Conservation (phyloP, 352 stramenopile species). For the Plasmopara muralis region DNA sequence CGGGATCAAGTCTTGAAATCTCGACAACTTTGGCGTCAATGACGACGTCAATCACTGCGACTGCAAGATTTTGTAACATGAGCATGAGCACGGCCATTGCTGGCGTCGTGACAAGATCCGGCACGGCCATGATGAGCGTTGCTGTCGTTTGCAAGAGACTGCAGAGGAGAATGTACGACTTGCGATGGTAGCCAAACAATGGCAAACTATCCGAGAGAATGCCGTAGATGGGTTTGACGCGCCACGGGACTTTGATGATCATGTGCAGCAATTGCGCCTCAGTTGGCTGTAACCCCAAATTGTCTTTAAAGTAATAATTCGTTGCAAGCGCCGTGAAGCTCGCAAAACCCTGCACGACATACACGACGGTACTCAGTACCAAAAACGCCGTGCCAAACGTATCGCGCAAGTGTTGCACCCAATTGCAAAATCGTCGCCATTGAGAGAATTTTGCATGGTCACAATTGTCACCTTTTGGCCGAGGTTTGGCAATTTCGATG, state of each 20-base stretch:
- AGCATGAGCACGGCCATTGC: conserved; percentile 47
- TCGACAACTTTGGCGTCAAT: conserved; percentile 95
- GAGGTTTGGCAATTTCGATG: conserved; percentile 5
- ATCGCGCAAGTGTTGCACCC: conserved; percentile 41
- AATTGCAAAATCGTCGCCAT: conserved; percentile 34
- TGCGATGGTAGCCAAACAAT: conserved; percentile 91
- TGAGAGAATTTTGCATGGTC: conserved; percentile 16
- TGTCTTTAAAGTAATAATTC: conserved; percentile 97
- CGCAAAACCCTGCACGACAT: conserved; percentile 92
- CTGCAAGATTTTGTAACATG: conserved; percentile 83
- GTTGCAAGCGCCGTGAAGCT: conserved; percentile 89
- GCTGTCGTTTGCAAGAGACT: conserved; percentile 59
- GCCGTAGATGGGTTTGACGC: conserved; percentile 94
- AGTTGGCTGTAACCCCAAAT: conserved; percentile 89
- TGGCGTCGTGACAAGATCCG: conserved; percentile 46
- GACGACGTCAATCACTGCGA: conserved; percentile 95
- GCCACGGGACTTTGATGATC: conserved; percentile 92
- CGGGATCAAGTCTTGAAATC: conserved; percentile 81
- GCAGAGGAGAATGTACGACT: conserved; percentile 92
- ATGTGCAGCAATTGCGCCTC: conserved; percentile 90
- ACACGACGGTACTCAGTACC: conserved; percentile 73
- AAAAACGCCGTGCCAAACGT: conserved; percentile 73
- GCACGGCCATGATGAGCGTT: conserved; percentile 54
- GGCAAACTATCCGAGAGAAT: conserved; percentile 94
- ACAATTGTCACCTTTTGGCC: conserved; percentile 2